Conservation (phyloP, 495 filamentous ascomycete species). For the Parmelia sp. region DNA sequence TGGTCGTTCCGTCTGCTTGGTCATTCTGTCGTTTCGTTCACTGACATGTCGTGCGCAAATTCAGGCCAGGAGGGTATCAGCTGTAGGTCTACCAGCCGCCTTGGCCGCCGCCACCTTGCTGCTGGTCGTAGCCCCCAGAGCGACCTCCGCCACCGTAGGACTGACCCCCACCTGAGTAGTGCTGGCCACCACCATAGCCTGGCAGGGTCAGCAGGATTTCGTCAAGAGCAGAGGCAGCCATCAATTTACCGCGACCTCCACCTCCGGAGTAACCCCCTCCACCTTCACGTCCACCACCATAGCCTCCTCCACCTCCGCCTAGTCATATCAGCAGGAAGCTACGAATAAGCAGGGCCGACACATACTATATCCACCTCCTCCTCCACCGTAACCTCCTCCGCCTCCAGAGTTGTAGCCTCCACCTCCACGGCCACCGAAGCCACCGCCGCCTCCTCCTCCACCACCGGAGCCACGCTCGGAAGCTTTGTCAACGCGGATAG, state of each 20-base stretch:
- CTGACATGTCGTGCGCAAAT: slow-evolving; percentile 20
- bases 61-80: slow-evolving; percentile 18
- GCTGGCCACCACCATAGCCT: slow-evolving; percentile 27
- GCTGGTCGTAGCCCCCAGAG: slow-evolving; percentile 23
- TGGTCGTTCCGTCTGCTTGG: slow-evolving; percentile 20
- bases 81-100: slow-evolving; percentile 23
- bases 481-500: slow-evolving; percentile 93
- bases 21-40: slow-evolving; percentile 20
- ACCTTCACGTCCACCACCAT: slow-evolving; percentile 26
- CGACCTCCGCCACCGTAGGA: slow-evolving; percentile 24
- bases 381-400: slow-evolving; percentile 26
- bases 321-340: slow-evolving; percentile 4
- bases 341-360: background rate
- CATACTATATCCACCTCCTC: slow-evolving; percentile 33
- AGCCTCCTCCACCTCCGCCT: slow-evolving; percentile 26
- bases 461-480: slow-evolving; percentile 60
- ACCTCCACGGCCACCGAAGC: slow-evolving; percentile 31
- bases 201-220: slow-evolving; percentile 5
- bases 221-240: no score
- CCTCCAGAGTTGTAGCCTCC: slow-evolving; percentile 31
- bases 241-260: slow-evolving; percentile 32
- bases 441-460: slow-evolving; percentile 38
- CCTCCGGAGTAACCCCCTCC: slow-evolving; percentile 24
- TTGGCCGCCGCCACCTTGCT: slow-evolving; percentile 21
- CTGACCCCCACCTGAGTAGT: slow-evolving; percentile 26